Conservation (phyloP, 352 stramenopile genomes). For the Sclerospora graminicola region DNA sequence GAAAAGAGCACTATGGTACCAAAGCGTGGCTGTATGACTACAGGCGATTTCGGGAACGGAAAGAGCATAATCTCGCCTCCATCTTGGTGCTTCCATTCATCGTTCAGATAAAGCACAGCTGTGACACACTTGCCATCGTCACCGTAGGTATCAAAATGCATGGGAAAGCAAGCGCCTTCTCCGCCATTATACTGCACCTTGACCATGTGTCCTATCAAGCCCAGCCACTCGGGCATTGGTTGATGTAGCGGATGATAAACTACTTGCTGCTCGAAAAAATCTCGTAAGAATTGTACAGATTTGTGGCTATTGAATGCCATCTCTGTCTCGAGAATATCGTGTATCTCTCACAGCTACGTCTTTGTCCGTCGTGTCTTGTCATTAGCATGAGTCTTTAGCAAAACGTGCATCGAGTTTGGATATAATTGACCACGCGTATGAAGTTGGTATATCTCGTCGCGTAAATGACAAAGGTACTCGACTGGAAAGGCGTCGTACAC, state of each 20-base stretch:
- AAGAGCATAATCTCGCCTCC: constrained; percentile 77
- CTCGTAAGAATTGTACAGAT: constrained; percentile 31
- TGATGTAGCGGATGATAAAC: constrained; percentile 33
- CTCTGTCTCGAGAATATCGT: constrained; percentile 75
- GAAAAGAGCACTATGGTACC: constrained; percentile 72
- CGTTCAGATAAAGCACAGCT: constrained; percentile 79
- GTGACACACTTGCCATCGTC: constrained; percentile 79
- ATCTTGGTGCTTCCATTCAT: constrained; percentile 53
- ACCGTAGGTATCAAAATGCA: constrained; percentile 72
- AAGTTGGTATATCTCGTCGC: constrained; percentile 43
- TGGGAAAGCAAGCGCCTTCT: constrained; percentile 67
- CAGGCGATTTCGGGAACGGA: constrained; percentile 55
- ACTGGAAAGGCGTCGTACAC: constrained; percentile 36
- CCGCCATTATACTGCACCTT: constrained; percentile 80
- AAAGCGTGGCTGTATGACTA: constrained; percentile 32
- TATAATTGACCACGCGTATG: constrained; percentile 41
- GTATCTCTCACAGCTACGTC: constrained; percentile 62
- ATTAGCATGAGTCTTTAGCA: constrained; percentile 15
- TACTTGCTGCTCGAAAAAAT: constrained; percentile 51
- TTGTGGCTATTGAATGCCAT: constrained; percentile 34
- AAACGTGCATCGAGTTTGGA: constrained; percentile 69
- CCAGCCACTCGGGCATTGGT: constrained; percentile 31
- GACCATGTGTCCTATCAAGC: constrained; percentile 41
- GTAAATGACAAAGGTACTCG: constrained; percentile 31
- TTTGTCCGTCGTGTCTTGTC: constrained; percentile 2